A percentile compares a stretch with the other conserved stretches of the same genome.
Evolutionary conservation across 225 moss, liverwort and hornwort species (phyloP).

Genomic region (Marchantia polymorpha): DNA sequence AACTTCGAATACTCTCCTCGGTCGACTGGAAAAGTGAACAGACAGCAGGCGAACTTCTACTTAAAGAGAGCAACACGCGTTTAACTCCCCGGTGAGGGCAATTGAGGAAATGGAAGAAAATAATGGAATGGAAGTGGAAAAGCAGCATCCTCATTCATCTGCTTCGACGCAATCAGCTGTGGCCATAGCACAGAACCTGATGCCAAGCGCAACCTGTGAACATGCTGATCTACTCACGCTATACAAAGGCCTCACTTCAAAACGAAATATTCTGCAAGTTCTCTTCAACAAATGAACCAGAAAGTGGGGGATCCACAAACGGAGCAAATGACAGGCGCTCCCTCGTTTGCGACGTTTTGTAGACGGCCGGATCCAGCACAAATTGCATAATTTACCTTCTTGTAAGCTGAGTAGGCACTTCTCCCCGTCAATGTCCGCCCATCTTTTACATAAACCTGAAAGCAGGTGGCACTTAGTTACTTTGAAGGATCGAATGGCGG

Average conservation of each 20-base stretch:
- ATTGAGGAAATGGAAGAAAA: no score
- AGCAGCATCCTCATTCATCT: background rate
- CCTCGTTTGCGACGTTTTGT: background rate
- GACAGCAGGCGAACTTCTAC: background rate
- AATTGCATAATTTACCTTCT: conserved; percentile 15
- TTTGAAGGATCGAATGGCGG: background rate
- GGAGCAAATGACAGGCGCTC: background rate
- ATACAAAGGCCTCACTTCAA: background rate
- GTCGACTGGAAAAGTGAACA: background rate
- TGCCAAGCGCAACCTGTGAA: background rate
- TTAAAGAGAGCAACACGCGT: background rate
- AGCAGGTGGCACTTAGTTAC: background rate
- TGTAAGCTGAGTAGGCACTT: conserved; percentile 30
- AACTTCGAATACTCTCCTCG: background rate
- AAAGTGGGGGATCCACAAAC: background rate
- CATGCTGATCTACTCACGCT: background rate
- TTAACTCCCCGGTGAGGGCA: no score
- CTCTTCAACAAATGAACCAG: no score
- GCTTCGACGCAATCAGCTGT: background rate
- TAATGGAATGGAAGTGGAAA: background rate
- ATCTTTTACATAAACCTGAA: conserved; percentile 35
- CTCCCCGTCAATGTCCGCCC: conserved; percentile 25
- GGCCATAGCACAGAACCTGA: background rate
- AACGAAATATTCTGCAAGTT: background rate
- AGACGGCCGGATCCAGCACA: no score